phyloP scores from a whole-genome alignment of 2,329 filamentous ascomycete genomes.

The Claviceps digitariae region DNA sequence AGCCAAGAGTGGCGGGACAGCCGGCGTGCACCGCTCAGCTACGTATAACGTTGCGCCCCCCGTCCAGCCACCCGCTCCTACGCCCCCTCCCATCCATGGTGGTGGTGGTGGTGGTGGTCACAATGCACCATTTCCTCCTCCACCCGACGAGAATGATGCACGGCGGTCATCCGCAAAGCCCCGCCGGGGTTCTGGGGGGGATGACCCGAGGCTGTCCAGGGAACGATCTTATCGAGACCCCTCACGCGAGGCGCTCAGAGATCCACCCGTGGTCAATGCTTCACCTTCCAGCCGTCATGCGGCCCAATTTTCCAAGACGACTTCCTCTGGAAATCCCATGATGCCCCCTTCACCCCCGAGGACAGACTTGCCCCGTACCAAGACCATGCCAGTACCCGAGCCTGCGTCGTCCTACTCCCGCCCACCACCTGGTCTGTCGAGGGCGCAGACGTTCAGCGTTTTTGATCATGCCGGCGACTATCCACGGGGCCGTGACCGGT shows the following conservation, averaged over 20 bases:
- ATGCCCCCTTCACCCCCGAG: slow-evolving; percentile 21
- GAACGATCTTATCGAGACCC: slow-evolving; percentile 19
- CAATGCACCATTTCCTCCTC: slow-evolving; percentile 14
- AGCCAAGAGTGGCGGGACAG: slow-evolving; percentile 10
- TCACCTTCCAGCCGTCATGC: slow-evolving; percentile 19
- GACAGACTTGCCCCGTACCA: slow-evolving; percentile 17
- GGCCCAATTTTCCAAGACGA: slow-evolving; percentile 12
- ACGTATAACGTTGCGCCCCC: slow-evolving; percentile 12
- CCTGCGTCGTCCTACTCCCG: slow-evolving; percentile 11
- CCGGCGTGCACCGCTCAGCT: slow-evolving; percentile 10
- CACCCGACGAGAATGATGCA: slow-evolving; percentile 19
- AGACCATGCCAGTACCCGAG: slow-evolving; percentile 22
- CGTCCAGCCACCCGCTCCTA: slow-evolving; percentile 20
- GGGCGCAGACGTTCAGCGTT: slow-evolving; percentile 21
- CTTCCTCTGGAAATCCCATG: slow-evolving; percentile 13
- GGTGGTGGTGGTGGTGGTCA: too few species aligned
- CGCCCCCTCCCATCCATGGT: slow-evolving; percentile 18
- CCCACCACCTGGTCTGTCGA: slow-evolving; percentile 15
- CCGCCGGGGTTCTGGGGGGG: slow-evolving; percentile 21
- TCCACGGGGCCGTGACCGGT: slow-evolving; percentile 24
- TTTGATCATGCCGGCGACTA: slow-evolving; percentile 14
- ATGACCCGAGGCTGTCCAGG: slow-evolving; percentile 9
- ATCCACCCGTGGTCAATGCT: slow-evolving; percentile 15
- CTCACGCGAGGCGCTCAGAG: slow-evolving; percentile 20
- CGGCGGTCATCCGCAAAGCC: slow-evolving; percentile 20